Evolutionary conservation across 192 early-diverging fungal species (phyloP).

Genomic region (Dissophora ornata): DNA sequence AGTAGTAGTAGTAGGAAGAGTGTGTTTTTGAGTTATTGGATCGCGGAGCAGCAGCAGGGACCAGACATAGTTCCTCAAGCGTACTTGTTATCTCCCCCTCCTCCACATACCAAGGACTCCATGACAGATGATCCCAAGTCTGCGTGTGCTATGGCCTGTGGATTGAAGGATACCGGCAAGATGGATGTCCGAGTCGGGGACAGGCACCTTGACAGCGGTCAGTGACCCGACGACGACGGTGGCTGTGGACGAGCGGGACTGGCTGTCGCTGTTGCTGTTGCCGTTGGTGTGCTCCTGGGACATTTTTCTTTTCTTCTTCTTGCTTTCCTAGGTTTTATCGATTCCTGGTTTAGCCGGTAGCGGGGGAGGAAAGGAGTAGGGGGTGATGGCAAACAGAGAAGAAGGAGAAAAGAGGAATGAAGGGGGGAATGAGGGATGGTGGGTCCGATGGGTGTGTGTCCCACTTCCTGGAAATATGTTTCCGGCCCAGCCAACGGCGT

Average conservation of each 20-base stretch:
- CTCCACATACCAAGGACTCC: constrained; percentile 53
- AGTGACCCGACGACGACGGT: constrained; percentile 30
- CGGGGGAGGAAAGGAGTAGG: not conserved
- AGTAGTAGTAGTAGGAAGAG: too few relatives aligned
- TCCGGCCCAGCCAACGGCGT: constrained; percentile 10
- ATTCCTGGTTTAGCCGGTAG: not conserved
- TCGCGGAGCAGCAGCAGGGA: too few relatives aligned
- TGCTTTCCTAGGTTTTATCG: too few relatives aligned
- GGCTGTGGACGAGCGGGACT: too few relatives aligned
- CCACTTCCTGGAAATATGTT: too few relatives aligned
- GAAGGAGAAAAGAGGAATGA: not conserved
- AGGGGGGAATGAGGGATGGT: not conserved
- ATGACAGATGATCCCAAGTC: constrained; percentile 52
- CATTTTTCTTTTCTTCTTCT: too few relatives aligned
- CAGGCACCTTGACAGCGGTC: constrained; percentile 15
- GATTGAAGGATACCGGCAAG: constrained; percentile 48
- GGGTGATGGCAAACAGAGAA: not conserved
- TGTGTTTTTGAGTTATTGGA: too few relatives aligned
- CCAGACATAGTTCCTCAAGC: too few relatives aligned
- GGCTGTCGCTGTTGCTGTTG: constrained; percentile 8
- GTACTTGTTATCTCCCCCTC: too few relatives aligned
- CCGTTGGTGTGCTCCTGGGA: not conserved
- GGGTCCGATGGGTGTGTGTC: not conserved
- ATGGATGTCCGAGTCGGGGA: constrained; percentile 21
- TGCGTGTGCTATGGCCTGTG: constrained; percentile 23